Percentiles rank a stretch among this genome's conserved stretches.
Evolutionary conservation across 306 rosid genomes (phyloP).

Genomic region (Lotus japonicus): DNA sequence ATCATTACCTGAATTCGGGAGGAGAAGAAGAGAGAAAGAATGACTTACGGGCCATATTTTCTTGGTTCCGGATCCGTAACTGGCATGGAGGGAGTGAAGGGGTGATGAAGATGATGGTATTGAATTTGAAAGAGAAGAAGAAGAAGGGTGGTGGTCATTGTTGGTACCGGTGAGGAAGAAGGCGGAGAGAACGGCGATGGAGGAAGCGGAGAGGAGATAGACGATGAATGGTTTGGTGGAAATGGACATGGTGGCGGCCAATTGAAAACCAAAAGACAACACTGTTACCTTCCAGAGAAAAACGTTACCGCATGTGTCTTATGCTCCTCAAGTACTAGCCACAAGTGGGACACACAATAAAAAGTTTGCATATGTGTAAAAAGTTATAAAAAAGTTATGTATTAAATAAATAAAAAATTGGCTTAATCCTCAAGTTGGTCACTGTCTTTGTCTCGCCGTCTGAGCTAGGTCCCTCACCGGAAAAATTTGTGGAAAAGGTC

Average conservation of each 20-base stretch:
- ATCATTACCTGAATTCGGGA: background rate
- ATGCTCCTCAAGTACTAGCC: too few species aligned
- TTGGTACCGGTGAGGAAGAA: constrained; percentile 28
- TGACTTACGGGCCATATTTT: constrained; percentile 61
- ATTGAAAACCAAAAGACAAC: background rate
- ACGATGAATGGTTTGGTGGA: constrained; percentile 43
- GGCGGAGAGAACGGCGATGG: constrained; percentile 43
- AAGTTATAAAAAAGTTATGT: too few species aligned
- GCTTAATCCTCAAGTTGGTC: too few species aligned
- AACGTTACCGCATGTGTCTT: constrained; percentile 3
- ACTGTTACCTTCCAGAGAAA: background rate
- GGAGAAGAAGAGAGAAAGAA: background rate
- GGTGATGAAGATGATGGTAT: too few species aligned
- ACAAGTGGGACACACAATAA: too few species aligned
- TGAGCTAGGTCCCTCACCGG: too few species aligned
- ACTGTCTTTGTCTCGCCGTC: too few species aligned
- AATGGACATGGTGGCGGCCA: constrained; percentile 31
- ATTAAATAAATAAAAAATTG: too few species aligned
- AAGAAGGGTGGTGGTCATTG: background rate
- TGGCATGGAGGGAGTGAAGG: background rate
- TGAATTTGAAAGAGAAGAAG: constrained; percentile 16
- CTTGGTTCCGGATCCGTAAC: constrained; percentile 19
- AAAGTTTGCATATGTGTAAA: too few species aligned
- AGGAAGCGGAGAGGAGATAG: constrained; percentile 54
- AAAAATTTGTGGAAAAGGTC: too few species aligned